Evolutionary conservation across 768 basidiomycete species (phyloP).

Genomic region (Amyloporia xantha): DNA sequence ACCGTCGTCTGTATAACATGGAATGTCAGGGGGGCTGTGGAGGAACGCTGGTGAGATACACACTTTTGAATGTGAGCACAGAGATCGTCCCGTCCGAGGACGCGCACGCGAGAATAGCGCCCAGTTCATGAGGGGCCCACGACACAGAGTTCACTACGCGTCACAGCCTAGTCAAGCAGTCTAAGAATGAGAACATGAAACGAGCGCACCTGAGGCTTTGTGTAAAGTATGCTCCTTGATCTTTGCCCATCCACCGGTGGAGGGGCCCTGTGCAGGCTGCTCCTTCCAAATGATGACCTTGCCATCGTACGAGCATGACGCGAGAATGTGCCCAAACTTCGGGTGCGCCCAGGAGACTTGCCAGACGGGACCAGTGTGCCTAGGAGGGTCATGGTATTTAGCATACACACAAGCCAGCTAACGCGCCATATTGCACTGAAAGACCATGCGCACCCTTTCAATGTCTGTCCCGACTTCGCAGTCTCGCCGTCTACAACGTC

Average conservation of each 20-base stretch:
- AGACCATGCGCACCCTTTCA: slow-evolving; percentile 59
- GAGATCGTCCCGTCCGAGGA: slow-evolving; percentile 97
- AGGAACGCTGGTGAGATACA: slow-evolving; percentile 20
- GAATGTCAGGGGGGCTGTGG: background rate
- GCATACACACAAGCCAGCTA: background rate
- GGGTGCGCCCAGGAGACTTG: slow-evolving; percentile 98
- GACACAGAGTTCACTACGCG: slow-evolving; percentile 87
- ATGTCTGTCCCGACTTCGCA: slow-evolving; percentile 61
- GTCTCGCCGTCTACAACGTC: slow-evolving; percentile 88
- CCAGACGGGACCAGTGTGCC: slow-evolving; percentile 97
- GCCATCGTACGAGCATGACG: slow-evolving; percentile 98
- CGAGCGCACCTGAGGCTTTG: slow-evolving; percentile 75
- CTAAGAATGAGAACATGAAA: background rate
- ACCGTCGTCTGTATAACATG: slow-evolving; percentile 72
- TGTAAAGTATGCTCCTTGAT: slow-evolving; percentile 95
- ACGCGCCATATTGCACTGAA: background rate
- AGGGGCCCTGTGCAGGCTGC: slow-evolving; percentile 49
- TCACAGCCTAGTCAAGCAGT: background rate
- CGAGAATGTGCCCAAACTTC: slow-evolving; percentile 93
- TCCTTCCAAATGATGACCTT: slow-evolving; percentile 99
- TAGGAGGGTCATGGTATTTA: slow-evolving; percentile 29
- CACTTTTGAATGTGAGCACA: slow-evolving; percentile 94
- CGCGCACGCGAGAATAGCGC: slow-evolving; percentile 93
- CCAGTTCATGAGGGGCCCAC: slow-evolving; percentile 98
- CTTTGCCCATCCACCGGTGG: slow-evolving; percentile 74